Evolutionary conservation across 768 basidiomycete genomes (phyloP).

Genomic region (Boletus sp.): DNA sequence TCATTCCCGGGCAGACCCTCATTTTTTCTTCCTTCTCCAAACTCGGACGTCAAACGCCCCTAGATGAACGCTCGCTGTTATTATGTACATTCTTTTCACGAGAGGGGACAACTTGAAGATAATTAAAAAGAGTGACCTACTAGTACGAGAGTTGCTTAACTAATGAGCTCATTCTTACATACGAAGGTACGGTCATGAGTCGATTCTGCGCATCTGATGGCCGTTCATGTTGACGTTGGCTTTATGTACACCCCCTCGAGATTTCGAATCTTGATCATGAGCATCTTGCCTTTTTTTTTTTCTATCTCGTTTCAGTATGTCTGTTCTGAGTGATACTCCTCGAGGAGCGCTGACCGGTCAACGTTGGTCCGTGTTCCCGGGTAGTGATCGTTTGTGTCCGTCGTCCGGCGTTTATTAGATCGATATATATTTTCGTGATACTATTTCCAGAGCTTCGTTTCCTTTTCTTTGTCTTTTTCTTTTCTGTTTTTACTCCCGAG

Average conservation of each 20-base stretch:
- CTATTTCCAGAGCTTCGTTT: not conserved
- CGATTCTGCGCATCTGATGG: slow-evolving; percentile 19
- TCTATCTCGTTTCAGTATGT: not conserved
- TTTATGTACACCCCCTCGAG: slow-evolving; percentile 5
- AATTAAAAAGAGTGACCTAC: not conserved
- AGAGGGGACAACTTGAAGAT: not conserved
- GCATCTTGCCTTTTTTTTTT: not conserved
- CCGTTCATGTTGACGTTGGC: slow-evolving; percentile 18
- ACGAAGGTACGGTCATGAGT: slow-evolving; percentile 9
- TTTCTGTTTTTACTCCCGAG: not conserved
- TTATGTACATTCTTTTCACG: not conserved
- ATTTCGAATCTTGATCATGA: not conserved
- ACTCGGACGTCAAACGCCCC: not conserved
- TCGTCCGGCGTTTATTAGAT: not conserved
- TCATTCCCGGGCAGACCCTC: slow-evolving; percentile 9
- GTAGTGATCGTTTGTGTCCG: not conserved
- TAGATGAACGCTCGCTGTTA: not conserved
- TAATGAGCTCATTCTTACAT: slow-evolving; percentile 10
- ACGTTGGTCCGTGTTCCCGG: not conserved
- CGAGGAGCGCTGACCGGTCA: not conserved
- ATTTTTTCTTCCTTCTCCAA: not conserved
- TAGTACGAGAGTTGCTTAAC: not conserved
- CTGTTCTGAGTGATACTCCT: not conserved
- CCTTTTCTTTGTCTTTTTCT: not conserved
- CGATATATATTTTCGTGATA: not conserved